These are phyloP conservation scores for Thuidium tamariscinum DNA, from an alignment of 225 moss, liverwort and hornwort species.

Conservation along the genomic window DNA sequence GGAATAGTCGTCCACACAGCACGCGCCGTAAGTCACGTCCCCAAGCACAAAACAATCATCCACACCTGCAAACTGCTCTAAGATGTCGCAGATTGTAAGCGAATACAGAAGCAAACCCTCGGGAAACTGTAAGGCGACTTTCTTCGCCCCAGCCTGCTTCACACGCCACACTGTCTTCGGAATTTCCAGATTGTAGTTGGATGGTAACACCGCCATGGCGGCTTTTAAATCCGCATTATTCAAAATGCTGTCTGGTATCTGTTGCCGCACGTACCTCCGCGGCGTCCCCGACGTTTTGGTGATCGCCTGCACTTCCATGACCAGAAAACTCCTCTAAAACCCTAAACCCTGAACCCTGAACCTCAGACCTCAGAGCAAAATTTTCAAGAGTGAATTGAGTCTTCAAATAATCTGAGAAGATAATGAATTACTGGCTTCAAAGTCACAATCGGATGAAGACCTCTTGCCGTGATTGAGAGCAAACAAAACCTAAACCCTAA, in stretches of 20 bases:
- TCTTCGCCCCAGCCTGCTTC: conserved; percentile 82
- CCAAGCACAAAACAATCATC: conserved; percentile 87
- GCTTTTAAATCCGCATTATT: conserved; percentile 50
- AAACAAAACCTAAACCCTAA: background rate
- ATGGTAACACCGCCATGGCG: conserved; percentile 62
- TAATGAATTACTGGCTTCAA: background rate
- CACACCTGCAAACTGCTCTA: conserved; percentile 80
- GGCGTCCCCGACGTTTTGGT: conserved; percentile 46
- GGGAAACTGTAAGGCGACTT: conserved; percentile 84
- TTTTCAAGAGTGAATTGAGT: background rate
- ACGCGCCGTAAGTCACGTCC: conserved; percentile 93
- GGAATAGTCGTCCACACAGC: conserved; percentile 95
- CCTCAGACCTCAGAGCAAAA: too few species aligned
- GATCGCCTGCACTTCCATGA: conserved; percentile 23
- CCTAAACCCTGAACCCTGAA: background rate
- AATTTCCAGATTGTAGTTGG: conserved; percentile 84
- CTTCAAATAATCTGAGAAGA: background rate
- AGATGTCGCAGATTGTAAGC: conserved; percentile 79
- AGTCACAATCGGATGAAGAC: background rate
- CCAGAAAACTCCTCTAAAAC: background rate
- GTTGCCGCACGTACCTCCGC: conserved; percentile 73
- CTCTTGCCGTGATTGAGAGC: background rate
- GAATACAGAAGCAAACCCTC: conserved; percentile 86
- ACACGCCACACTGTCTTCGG: conserved; percentile 94
- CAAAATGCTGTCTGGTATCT: conserved; percentile 77